These are phyloP conservation scores for Beauveria pseudobassiana DNA, from an alignment of 2,329 filamentous ascomycete genomes.

Conservation along the genomic window DNA sequence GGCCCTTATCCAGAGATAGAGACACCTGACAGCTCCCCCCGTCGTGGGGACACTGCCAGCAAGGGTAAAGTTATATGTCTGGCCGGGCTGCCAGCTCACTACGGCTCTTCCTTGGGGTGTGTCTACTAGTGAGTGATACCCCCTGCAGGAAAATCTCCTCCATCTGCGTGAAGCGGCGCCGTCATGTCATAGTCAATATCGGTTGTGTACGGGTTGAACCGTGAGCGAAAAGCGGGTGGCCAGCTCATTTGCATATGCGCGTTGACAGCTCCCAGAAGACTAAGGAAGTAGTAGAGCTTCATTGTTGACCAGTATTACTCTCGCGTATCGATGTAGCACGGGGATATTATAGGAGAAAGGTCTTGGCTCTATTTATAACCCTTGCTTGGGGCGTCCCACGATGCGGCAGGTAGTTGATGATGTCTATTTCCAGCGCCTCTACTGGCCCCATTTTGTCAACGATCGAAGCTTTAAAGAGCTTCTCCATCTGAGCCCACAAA, in stretches of 20 bases:
- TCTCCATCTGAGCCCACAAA: no score
- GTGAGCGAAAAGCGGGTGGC: slow-evolving; percentile 46
- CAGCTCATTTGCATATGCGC: slow-evolving; percentile 48
- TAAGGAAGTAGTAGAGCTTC: no score
- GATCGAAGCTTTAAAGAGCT: no score
- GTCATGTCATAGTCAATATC: slow-evolving; percentile 66
- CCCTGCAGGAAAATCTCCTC: slow-evolving; percentile 71
- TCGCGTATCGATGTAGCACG: no score
- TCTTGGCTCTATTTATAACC: no score
- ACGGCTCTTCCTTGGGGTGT: slow-evolving; percentile 44
- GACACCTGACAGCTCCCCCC: slow-evolving; percentile 73
- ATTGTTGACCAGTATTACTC: no score
- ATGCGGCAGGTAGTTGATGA: no score
- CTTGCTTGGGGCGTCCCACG: no score
- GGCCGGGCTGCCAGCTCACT: slow-evolving; percentile 56
- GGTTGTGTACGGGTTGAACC: slow-evolving; percentile 40
- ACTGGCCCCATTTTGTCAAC: no score
- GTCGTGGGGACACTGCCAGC: slow-evolving; percentile 54
- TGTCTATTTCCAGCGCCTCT: no score
- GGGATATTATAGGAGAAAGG: no score
- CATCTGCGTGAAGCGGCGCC: slow-evolving; percentile 51
- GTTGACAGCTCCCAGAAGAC: no score
- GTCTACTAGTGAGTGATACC: slow-evolving; percentile 43
- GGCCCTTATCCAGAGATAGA: slow-evolving; percentile 64
- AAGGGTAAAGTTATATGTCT: slow-evolving; percentile 56